Conservation (phyloP, 805 yeast genomes). For the Ogataea wickerhamii region DNA sequence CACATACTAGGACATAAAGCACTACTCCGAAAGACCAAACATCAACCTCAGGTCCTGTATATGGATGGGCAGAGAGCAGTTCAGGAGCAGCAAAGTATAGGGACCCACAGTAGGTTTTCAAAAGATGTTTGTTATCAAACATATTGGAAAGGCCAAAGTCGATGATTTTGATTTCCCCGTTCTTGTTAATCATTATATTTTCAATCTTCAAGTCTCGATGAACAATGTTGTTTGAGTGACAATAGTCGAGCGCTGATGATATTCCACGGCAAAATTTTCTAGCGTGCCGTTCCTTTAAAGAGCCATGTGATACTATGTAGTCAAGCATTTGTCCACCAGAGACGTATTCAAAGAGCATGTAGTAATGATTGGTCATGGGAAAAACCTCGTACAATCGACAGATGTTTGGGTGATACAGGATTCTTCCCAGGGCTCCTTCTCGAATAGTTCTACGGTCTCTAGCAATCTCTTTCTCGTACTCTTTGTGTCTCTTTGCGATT, state of each 20-base stretch:
- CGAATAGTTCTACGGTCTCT: constrained; percentile 90
- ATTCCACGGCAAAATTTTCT: constrained; percentile 93
- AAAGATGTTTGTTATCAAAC: constrained; percentile 63
- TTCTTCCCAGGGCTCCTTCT: constrained; percentile 91
- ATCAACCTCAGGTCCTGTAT: constrained; percentile 95
- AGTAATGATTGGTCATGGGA: constrained; percentile 94
- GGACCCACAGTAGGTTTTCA: constrained; percentile 96
- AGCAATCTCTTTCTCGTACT: constrained; percentile 76
- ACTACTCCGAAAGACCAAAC: constrained; percentile 99
- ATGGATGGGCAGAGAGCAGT: constrained; percentile 85
- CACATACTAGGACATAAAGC: constrained; percentile 90
- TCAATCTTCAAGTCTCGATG: constrained; percentile 97
- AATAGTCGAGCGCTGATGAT: constrained; percentile 87
- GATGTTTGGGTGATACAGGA: constrained; percentile 87
- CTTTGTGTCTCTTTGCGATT: constrained; percentile 58
- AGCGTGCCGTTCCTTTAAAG: constrained; percentile 89
- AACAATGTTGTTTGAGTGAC: constrained; percentile 91
- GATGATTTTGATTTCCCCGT: constrained; percentile 91
- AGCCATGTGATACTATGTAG: constrained; percentile 94
- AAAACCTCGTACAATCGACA: constrained; percentile 91
- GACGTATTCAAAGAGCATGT: constrained; percentile 94
- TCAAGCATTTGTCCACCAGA: constrained; percentile 98
- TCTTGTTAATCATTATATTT: constrained; percentile 88
- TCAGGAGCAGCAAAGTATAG: constrained; percentile 99
- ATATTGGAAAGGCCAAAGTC: constrained; percentile 95